Base-by-base conservation (phyloP, 2,329 filamentous ascomycete species). In the Pyricularia sp. region DNA sequence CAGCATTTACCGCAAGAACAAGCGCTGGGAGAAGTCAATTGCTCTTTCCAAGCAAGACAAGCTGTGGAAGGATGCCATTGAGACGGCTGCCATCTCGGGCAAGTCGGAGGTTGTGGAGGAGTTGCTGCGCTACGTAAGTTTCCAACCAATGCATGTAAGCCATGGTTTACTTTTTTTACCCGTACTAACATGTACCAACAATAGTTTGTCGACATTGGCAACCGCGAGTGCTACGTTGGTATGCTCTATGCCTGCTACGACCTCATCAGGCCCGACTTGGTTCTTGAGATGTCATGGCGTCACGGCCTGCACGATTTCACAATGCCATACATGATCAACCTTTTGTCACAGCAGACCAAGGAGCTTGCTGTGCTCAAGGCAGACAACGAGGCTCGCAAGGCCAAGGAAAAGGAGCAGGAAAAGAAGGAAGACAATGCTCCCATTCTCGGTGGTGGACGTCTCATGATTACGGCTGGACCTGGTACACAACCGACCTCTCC, bases 261-360 rank as follows among this genome's bases (percentile, higher is more conserved):
- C 70, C 90, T 99, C 71, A 94, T 99, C 74, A 92, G 93, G 23
- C 91, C 96, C 3, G 93, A 98, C 77, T 85, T 96, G 68, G 91
- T 99, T 70, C 88, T 99, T 79, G 95, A 99, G 83, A 87, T 99
- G 69, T 98, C 95, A 70, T 99, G 95, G 95, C 94, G 95, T 74
- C 86, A 97, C 78, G 93, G 93, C 70, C 90, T 99, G 58, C 89
- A 90, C 75, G 95, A 99, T 83, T 99, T 97, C 82, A 97, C 94
- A 65, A 99, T 99, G 96, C 95, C 95, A 23, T 99, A 97, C 85
- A 96, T 99, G 93, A 98, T 99, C 87, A 99, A 98, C 83, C 91
- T 96, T 83, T 85, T 99, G 72, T 88, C 90, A 74, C 93, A 97
- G 80, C 94, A 98, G 81, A 93, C 92, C 58, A 89, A 91, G 73